Conservation (phyloP, 1,284 basidiomycete species). For the Ganoderma leucocontextum region DNA sequence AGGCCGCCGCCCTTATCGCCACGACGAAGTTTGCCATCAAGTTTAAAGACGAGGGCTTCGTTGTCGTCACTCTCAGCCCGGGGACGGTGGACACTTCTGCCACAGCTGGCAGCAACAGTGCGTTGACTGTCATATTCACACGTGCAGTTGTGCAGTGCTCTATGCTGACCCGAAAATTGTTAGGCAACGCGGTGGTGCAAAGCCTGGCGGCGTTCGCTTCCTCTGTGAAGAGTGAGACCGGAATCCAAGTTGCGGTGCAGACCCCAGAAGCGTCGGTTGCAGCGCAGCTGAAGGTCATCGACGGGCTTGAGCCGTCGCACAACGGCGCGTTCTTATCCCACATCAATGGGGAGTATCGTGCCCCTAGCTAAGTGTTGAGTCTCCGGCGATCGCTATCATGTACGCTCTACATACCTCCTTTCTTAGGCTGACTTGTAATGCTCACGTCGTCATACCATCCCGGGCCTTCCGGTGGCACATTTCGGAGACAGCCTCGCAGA, state of each 20-base stretch:
- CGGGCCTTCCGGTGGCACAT: too few species aligned
- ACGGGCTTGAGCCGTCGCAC: background rate
- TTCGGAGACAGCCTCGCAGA: too few species aligned
- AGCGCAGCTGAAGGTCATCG: background rate
- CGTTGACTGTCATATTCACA: background rate
- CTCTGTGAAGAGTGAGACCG: background rate
- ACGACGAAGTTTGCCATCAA: conserved; percentile 48
- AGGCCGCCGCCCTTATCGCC: conserved; percentile 50
- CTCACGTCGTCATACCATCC: background rate
- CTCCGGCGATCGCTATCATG: too few species aligned
- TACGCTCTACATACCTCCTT: too few species aligned
- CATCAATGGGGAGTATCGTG: background rate
- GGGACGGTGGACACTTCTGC: conserved; percentile 45
- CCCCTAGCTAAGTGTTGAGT: background rate
- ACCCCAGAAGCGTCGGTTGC: background rate
- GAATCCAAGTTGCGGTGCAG: background rate
- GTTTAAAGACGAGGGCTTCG: conserved; percentile 46
- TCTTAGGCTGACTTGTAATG: too few species aligned
- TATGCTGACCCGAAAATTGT: background rate
- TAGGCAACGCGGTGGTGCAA: background rate
- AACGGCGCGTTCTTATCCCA: conserved; percentile 4
- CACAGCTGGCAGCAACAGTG: background rate
- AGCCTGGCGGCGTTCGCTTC: background rate
- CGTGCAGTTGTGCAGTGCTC: background rate
- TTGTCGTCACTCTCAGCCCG: conserved; percentile 47